phyloP scores from a whole-genome alignment of 2,329 filamentous ascomycete species.

The Sordariomycetes sp. region DNA sequence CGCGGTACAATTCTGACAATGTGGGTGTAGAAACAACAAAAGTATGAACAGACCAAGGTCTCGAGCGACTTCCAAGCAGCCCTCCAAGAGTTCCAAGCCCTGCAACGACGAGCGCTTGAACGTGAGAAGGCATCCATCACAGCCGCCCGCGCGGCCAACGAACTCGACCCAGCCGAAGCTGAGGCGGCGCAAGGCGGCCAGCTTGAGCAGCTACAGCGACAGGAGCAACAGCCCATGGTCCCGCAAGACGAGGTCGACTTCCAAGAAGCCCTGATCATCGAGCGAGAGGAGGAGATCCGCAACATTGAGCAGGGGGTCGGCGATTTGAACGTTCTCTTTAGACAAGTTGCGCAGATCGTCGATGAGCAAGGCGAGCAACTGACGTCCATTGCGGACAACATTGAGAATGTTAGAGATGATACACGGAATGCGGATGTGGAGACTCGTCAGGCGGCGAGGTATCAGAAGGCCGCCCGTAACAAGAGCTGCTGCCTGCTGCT shows the following conservation, averaged over 20 bases:
- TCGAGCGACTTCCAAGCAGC: slow-evolving; percentile 87
- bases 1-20: too few species aligned
- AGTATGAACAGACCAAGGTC: slow-evolving; percentile 92
- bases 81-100: slow-evolving; percentile 80
- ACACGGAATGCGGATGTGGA: slow-evolving; percentile 81
- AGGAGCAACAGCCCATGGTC: slow-evolving; percentile 71
- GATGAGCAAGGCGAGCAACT: slow-evolving; percentile 85
- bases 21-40: slow-evolving; percentile 87
- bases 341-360: slow-evolving; percentile 97
- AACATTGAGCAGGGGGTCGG: slow-evolving; percentile 96
- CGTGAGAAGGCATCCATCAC: slow-evolving; percentile 83
- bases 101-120: slow-evolving; percentile 86
- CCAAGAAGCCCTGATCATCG: slow-evolving; percentile 89
- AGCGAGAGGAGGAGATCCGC: slow-evolving; percentile 93
- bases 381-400: slow-evolving; percentile 80
- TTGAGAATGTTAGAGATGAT: slow-evolving; percentile 72
- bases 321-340: slow-evolving; percentile 92
- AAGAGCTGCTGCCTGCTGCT: slow-evolving; percentile 89
- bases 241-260: slow-evolving; percentile 95
- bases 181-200: slow-evolving; percentile 20
- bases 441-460: slow-evolving; percentile 73
- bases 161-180: slow-evolving; percentile 39
- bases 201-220: slow-evolving; percentile 50
- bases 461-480: slow-evolving; percentile 91
- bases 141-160: slow-evolving; percentile 72